phyloP scores from a whole-genome alignment of 2,329 filamentous ascomycete genomes.

The Conoideocrella luteorostrata region DNA sequence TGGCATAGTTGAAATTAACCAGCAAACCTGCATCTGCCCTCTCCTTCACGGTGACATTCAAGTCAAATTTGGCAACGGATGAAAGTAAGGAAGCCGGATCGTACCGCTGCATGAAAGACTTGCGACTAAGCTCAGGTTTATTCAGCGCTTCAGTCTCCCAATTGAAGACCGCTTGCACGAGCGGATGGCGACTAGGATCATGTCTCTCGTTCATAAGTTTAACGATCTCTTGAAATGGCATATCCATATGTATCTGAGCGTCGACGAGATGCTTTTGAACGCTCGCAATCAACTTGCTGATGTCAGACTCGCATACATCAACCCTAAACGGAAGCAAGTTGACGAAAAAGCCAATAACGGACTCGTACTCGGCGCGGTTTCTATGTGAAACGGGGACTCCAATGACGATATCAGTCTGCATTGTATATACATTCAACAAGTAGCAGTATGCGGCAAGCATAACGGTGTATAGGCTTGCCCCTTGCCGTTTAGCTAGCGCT shows the following conservation, averaged over 20 bases:
- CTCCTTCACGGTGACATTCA: slow-evolving; percentile 1
- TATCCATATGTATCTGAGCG: slow-evolving; percentile 1
- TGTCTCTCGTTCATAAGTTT: background rate
- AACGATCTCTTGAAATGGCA: slow-evolving; percentile 3
- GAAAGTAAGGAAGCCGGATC: background rate
- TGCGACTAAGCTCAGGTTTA: background rate
- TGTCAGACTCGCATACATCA: background rate
- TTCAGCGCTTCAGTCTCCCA: background rate
- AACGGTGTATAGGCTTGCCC: background rate
- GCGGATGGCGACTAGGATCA: slow-evolving; percentile 2
- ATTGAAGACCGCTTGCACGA: slow-evolving; percentile 1
- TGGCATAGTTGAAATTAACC: slow-evolving; percentile 1
- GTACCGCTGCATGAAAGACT: background rate
- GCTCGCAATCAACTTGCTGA: background rate
- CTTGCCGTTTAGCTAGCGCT: background rate
- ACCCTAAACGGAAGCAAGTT: slow-evolving; percentile 1
- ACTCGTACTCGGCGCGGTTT: background rate
- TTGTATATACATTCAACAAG: slow-evolving; percentile 1
- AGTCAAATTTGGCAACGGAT: slow-evolving; percentile 1
- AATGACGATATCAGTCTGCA: background rate
- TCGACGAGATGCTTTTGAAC: slow-evolving; percentile 1
- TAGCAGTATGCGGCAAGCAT: slow-evolving; percentile 2
- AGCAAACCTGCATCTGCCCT: background rate
- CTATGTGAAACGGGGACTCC: background rate
- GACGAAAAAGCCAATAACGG: slow-evolving; percentile 1